phyloP scores from a whole-genome alignment of 768 basidiomycete species.

The Lactarius quietus region DNA sequence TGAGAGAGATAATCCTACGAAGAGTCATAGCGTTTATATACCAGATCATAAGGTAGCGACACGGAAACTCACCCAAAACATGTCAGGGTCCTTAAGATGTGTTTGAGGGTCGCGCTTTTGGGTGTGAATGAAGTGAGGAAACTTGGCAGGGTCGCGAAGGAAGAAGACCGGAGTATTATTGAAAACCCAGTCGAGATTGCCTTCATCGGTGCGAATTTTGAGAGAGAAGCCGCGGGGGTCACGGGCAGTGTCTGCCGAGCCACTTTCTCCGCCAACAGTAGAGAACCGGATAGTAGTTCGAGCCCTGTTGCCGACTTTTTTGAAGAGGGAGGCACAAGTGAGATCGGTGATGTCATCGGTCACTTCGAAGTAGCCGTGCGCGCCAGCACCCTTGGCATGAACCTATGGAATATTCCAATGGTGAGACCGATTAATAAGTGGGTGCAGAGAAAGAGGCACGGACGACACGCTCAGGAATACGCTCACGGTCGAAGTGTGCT shows the following conservation, averaged over 20 bases:
- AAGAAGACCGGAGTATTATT: constrained; percentile 93
- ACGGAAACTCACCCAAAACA: constrained; percentile 63
- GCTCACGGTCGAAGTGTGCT: constrained; percentile 90
- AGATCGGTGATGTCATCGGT: constrained; percentile 84
- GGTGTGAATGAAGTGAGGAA: constrained; percentile 93
- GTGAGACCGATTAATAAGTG: not conserved
- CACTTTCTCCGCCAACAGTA: constrained; percentile 86
- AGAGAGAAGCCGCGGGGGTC: constrained; percentile 92
- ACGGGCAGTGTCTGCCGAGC: constrained; percentile 88
- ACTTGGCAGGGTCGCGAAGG: constrained; percentile 82
- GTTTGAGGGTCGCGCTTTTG: constrained; percentile 91
- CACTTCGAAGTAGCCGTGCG: constrained; percentile 90
- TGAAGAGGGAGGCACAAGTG: constrained; percentile 67
- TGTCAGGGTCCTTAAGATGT: constrained; percentile 82
- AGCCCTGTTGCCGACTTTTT: constrained; percentile 61
- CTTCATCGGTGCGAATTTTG: constrained; percentile 86
- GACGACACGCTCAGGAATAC: constrained; percentile 93
- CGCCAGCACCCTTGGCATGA: constrained; percentile 90
- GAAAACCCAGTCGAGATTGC: constrained; percentile 90
- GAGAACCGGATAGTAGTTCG: constrained; percentile 84
- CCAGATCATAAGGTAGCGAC: too few relatives aligned
- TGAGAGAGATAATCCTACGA: constrained; percentile 80
- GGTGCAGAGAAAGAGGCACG: constrained; percentile 28
- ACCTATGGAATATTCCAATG: constrained; percentile 44
- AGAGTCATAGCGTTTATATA: constrained; percentile 15